A percentile compares a stretch with the other conserved stretches of the same genome.
Evolutionary conservation across 2,329 filamentous ascomycete species (phyloP).

Genomic region (Fusarium haematococcum): DNA sequence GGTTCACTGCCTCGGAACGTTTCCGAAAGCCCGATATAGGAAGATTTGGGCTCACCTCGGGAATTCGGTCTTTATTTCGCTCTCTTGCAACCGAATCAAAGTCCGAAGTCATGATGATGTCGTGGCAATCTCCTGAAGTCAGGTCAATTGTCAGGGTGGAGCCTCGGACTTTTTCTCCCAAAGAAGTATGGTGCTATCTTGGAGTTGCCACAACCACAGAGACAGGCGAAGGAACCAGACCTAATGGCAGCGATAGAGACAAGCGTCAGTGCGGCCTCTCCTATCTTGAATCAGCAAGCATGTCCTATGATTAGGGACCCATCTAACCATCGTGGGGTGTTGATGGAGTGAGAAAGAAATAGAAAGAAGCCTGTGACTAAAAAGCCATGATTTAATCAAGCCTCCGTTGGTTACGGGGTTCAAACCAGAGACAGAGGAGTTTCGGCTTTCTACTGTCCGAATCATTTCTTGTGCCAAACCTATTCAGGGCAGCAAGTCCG

Average conservation of each 20-base stretch:
- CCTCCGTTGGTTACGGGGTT: background rate
- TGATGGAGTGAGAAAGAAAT: background rate
- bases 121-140: background rate
- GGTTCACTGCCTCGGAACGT: background rate
- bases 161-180: background rate
- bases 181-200: background rate
- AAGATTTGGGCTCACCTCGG: background rate
- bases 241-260: background rate
- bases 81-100: background rate
- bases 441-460: background rate
- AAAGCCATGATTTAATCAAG: background rate
- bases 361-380: background rate
- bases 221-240: background rate
- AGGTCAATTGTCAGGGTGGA: background rate
- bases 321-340: background rate
- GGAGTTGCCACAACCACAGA: background rate
- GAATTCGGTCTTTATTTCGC: background rate
- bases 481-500: background rate
- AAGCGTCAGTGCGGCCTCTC: background rate
- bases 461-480: background rate
- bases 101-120: background rate
- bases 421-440: background rate
- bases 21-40: background rate
- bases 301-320: background rate
- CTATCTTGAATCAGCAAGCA: background rate